phyloP scores from a whole-genome alignment of 805 yeast species.

The Wickerhamomyces chambardii region DNA sequence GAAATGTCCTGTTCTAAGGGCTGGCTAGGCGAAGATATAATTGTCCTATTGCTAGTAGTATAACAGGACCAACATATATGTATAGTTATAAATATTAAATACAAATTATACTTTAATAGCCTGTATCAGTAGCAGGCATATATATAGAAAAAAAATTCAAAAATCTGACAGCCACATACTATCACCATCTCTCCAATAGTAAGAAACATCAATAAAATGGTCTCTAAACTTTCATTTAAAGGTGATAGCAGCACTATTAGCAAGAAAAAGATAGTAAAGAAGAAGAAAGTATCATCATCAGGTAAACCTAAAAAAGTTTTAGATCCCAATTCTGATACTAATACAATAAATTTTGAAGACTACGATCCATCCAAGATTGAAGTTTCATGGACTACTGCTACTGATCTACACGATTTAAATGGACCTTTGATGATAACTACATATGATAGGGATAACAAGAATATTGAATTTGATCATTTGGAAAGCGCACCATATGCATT shows the following conservation, averaged over 20 bases:
- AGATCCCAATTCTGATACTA: constrained; percentile 1
- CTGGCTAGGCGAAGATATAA: constrained; percentile 2
- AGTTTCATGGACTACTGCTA: constrained; percentile 19
- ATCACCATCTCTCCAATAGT: too few species aligned
- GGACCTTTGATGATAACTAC: constrained; percentile 23
- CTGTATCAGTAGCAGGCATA: not conserved
- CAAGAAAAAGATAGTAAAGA: constrained; percentile 5
- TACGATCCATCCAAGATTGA: constrained; percentile 1
- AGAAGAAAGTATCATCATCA: not conserved
- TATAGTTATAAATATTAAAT: not conserved
- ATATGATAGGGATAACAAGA: not conserved
- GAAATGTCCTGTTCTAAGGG: constrained; percentile 2
- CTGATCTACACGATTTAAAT: constrained; percentile 14
- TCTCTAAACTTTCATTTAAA: constrained; percentile 25
- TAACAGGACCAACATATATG: constrained; percentile 1
- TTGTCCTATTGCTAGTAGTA: constrained; percentile 2
- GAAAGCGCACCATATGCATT: constrained; percentile 1
- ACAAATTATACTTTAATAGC: not conserved
- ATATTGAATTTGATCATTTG: not conserved
- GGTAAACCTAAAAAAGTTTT: not conserved
- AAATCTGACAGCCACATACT: not conserved
- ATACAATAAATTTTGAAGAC: too few species aligned
- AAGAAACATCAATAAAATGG: constrained; percentile 21
- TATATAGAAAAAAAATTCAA: not conserved
- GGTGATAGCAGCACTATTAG: constrained; percentile 22